Evolutionary conservation across 306 rosid genomes (phyloP).

Genomic region (Ammopiptanthus mongolicus): DNA sequence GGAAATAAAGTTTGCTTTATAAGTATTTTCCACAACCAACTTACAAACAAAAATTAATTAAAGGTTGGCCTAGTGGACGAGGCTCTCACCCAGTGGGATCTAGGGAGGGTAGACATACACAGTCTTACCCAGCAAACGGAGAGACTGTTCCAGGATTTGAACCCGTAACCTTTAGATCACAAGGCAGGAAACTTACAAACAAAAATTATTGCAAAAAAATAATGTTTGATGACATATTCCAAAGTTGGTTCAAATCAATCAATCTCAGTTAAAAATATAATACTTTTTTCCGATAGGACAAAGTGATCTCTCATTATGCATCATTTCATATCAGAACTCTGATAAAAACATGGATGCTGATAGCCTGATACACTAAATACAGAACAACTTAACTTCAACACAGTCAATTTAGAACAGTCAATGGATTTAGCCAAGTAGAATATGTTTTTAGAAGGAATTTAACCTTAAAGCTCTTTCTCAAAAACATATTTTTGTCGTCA

Average conservation of each 20-base stretch:
- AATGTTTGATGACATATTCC: neutral
- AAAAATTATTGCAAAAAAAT: neutral
- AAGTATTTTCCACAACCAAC: neutral
- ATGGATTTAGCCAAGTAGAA: neutral
- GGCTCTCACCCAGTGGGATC: too few relatives aligned
- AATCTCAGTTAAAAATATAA: neutral
- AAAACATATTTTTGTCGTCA: neutral
- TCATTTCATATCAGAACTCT: constrained; percentile 4
- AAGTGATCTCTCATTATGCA: neutral
- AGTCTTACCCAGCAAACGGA: too few relatives aligned
- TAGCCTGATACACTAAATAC: neutral
- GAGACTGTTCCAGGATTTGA: too few relatives aligned
- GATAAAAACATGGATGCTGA: neutral
- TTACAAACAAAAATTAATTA: neutral
- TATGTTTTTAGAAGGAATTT: neutral
- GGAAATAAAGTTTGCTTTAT: neutral
- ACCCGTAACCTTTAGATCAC: too few relatives aligned
- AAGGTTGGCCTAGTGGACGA: too few relatives aligned
- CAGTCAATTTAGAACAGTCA: neutral
- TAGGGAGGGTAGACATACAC: too few relatives aligned
- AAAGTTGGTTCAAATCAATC: neutral
- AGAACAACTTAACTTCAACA: neutral
- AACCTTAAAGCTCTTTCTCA: neutral
- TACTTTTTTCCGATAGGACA: neutral
- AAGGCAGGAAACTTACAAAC: too few relatives aligned